These are phyloP conservation scores for Microcera coccophila DNA, from an alignment of 2,329 filamentous ascomycete species.

Conservation along the genomic window DNA sequence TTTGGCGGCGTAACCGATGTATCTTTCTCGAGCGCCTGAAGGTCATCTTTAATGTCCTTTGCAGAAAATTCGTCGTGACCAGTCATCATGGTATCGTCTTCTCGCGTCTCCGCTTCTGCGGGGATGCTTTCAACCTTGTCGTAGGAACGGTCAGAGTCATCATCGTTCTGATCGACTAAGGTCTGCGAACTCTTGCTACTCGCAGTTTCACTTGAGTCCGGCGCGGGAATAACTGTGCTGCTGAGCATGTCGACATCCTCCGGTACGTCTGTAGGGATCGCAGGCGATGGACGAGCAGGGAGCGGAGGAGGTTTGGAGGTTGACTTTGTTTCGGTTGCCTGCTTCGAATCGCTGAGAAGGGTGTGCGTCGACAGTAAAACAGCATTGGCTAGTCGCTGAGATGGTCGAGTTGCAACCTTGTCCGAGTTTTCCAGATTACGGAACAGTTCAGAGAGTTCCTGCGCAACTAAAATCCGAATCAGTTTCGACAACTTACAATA, in stretches of 20 bases:
- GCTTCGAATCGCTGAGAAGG: slow-evolving; percentile 32
- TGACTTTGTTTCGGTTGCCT: slow-evolving; percentile 20
- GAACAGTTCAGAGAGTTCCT: slow-evolving; percentile 69
- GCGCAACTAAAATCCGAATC: slow-evolving; percentile 57
- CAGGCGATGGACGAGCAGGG: slow-evolving; percentile 45
- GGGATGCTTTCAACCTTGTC: slow-evolving; percentile 30
- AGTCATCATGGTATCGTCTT: slow-evolving; percentile 23
- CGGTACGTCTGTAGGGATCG: slow-evolving; percentile 27
- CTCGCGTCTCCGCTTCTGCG: slow-evolving; percentile 18
- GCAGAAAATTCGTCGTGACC: slow-evolving; percentile 12
- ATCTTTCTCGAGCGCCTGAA: slow-evolving; percentile 1
- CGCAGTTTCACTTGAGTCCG: slow-evolving; percentile 35
- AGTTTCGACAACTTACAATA: neutral
- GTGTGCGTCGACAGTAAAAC: slow-evolving; percentile 60
- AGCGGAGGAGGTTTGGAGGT: slow-evolving; percentile 44
- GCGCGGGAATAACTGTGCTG: slow-evolving; percentile 29
- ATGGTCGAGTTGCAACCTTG: slow-evolving; percentile 62
- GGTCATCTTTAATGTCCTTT: slow-evolving; percentile 6
- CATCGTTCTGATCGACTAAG: slow-evolving; percentile 42
- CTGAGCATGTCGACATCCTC: slow-evolving; percentile 36
- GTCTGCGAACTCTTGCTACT: slow-evolving; percentile 52
- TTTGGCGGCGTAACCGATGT: slow-evolving; percentile 9
- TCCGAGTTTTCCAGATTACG: slow-evolving; percentile 62
- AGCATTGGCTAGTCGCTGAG: slow-evolving; percentile 73
- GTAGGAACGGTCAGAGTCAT: slow-evolving; percentile 33